phyloP scores from a whole-genome alignment of 2,329 filamentous ascomycete genomes.

The Xylariaceae sp. region DNA sequence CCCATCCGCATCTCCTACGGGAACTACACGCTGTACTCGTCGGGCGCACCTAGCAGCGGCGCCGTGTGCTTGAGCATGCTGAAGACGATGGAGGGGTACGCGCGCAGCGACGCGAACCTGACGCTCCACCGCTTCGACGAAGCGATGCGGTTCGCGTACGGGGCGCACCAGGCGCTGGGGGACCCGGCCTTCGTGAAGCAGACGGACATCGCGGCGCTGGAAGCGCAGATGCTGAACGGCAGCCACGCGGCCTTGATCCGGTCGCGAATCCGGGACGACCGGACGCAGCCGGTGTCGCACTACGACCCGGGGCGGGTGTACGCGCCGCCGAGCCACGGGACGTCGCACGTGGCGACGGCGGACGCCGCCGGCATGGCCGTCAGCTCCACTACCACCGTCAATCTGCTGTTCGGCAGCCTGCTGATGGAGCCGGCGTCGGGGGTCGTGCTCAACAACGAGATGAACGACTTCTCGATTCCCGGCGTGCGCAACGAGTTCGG shows the following conservation, averaged over 20 bases:
- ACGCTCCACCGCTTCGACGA: slow-evolving; percentile 84
- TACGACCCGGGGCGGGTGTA: slow-evolving; percentile 74
- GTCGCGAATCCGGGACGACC: slow-evolving; percentile 68
- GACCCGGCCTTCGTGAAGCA: slow-evolving; percentile 78
- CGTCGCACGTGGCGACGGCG: slow-evolving; percentile 71
- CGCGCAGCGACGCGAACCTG: slow-evolving; percentile 60
- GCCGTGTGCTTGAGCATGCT: slow-evolving; percentile 74
- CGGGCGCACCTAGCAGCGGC: slow-evolving; percentile 78
- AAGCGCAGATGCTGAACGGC: slow-evolving; percentile 68
- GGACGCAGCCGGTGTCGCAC: slow-evolving; percentile 70
- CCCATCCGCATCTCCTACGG: slow-evolving; percentile 68
- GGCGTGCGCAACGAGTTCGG: slow-evolving; percentile 78
- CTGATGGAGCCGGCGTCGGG: slow-evolving; percentile 82
- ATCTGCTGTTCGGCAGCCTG: slow-evolving; percentile 80
- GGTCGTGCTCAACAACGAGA: slow-evolving; percentile 74
- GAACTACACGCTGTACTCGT: slow-evolving; percentile 69
- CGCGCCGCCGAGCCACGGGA: slow-evolving; percentile 71
- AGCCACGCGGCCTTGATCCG: slow-evolving; percentile 62
- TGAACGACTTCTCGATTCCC: slow-evolving; percentile 86
- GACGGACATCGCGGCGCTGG: slow-evolving; percentile 59
- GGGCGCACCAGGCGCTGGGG: slow-evolving; percentile 74
- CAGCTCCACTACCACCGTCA: slow-evolving; percentile 84
- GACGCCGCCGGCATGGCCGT: slow-evolving; percentile 76
- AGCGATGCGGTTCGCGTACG: slow-evolving; percentile 88
- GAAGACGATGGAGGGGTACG: slow-evolving; percentile 82